Evolutionary conservation across 148 eudicot genomes (phyloP), one percentile per base, ranked within the genome.

Genomic region (Polygonum aviculare): DNA sequence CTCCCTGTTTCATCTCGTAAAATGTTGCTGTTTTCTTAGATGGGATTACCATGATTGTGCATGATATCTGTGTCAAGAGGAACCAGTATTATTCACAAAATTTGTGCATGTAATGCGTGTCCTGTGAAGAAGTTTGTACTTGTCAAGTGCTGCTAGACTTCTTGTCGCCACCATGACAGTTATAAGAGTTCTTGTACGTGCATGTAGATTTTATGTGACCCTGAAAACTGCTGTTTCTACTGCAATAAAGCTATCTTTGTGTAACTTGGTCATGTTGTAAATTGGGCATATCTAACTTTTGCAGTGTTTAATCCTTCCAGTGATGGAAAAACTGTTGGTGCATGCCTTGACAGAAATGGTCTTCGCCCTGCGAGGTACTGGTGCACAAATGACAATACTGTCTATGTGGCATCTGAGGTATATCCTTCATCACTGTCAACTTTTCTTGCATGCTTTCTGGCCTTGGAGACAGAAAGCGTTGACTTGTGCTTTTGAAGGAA

Each of bases 351-450:
- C 78, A 91, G 99, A 7, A 95, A 95, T 79, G 99, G 99, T 76
- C 90, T 95, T 82, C 99, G 99, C 38, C 99, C 99, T 82, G 99
- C 99, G 71, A 93, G 99, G 87, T 95, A 95, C 78, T 95, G 99
- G 99, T 92, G 97, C 62, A 95, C 99, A 49, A 77, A 71, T 63
- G 99, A 95, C 86, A 93, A 95, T 82, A 87, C 91, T 35, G 98
- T 95, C 80, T 95, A 95, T 80, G 99, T 95, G 83, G 99, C 99
- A 84, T 95, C 99, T 75, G 99, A 95, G 98, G 98, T 95, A 78
- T 78, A 83, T 63, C 54, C 77, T 38, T 78, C 69, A 12, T 52
- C n/a, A 59, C 76, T 65, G 35, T 80, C 50, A 14, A 67, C 72
- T 67, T 67, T 16, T 57, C 31, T 57, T 11, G 12, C 62, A 59